Evolutionary conservation across 257 asterid genomes (phyloP).

Genomic region (Solanum gandarillasii): DNA sequence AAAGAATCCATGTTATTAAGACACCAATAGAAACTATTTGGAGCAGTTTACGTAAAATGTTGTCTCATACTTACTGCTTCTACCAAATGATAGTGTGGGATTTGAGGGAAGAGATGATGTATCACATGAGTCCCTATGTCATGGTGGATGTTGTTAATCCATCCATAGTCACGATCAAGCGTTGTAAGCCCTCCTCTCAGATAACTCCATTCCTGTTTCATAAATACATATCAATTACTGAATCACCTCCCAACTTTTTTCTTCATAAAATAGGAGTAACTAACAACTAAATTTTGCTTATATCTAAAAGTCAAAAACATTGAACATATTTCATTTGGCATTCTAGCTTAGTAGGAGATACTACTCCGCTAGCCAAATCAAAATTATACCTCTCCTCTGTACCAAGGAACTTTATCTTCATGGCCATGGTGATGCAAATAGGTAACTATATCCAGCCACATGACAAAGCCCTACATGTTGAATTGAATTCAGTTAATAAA

Average conservation of each 20-base stretch:
- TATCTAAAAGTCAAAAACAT: neutral
- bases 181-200: slow-evolving; percentile 70
- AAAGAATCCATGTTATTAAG: neutral
- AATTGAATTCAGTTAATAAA: neutral
- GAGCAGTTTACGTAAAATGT: neutral
- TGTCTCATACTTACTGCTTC: slow-evolving; percentile 62
- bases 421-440: slow-evolving; percentile 45
- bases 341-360: neutral
- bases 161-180: slow-evolving; percentile 78
- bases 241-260: neutral
- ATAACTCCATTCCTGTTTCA: slow-evolving; percentile 80
- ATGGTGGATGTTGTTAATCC: slow-evolving; percentile 86
- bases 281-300: neutral
- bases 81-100: slow-evolving; percentile 73
- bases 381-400: slow-evolving; percentile 27
- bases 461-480: slow-evolving; percentile 24
- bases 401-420: slow-evolving; percentile 42
- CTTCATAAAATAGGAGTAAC: neutral
- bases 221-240: neutral
- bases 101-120: slow-evolving; percentile 93
- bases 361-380: neutral
- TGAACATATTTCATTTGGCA: neutral
- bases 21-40: neutral
- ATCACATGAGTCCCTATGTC: slow-evolving; percentile 90
- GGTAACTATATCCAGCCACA: slow-evolving; percentile 41